Evolutionary conservation across 2,329 filamentous ascomycete species (phyloP), one percentile per base, ranked within the genome.

Genomic region (Clonostachys byssicola): DNA sequence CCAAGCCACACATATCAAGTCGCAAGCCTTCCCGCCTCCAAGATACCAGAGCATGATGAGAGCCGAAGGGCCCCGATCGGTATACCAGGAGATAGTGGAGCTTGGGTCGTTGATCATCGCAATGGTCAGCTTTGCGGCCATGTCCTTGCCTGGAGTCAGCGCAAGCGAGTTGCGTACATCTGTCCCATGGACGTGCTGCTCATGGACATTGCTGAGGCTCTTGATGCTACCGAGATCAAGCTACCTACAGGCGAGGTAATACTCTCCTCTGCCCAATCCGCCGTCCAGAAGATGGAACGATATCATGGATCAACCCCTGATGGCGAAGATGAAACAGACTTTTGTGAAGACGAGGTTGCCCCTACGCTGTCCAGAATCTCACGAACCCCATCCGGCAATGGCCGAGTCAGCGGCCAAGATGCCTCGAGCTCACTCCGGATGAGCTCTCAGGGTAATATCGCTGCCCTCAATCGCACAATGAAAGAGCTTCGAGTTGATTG

Each of bases 111-210:
- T 14, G 88, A 92, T 56, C 86, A 88, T 48, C 77, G 78, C 6
- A 76, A 84, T n/a, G 90, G 90, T 2, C 80, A 84, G 36, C 82
- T 96, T 4, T 94, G 89, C 56, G 92, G 92, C 0, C 92, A 96
- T 58, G 89, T 97, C 0, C 75, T 97, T 12, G 92, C 92, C 0
- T 95, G 88, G 84, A 92, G 87, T 55, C 80, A 84, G 52, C 82
- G 85, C 51, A 92, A 88, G 60, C 82, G 82, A 40, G 85, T 90
- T 6, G 91, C 91, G 0, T 97, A 96, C 63, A 94, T 97, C 51
- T 94, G 90, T 51, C 92, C 92, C 0, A 97, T 97, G 92, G 89
- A 96, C 48, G 78, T 96, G 3, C 70, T 96, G 12, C 75, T 97
- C 12, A 80, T 86, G 30, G 92, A 97, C 59, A 95, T 97, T 48